Percentiles rank a stretch among this genome's conserved stretches.
phyloP scores from a whole-genome alignment of 495 filamentous ascomycete genomes.

The Aspergillus affinis region DNA sequence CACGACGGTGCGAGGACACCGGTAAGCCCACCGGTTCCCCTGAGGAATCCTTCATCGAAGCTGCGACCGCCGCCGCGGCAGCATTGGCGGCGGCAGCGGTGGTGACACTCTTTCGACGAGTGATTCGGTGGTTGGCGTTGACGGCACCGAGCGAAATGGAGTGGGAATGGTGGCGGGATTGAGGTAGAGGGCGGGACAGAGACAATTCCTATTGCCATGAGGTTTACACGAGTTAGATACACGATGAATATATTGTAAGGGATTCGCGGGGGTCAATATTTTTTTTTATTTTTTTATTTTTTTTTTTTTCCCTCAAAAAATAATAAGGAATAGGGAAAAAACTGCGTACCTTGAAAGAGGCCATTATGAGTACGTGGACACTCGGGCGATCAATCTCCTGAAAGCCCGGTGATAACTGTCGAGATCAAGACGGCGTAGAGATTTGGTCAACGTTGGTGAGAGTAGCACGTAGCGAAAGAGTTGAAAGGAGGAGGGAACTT shows the following conservation, averaged over 20 bases:
- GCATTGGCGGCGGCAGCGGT: conserved; percentile 72
- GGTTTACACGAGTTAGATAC: neutral
- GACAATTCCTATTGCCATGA: conserved; percentile 43
- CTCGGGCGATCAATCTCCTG: conserved; percentile 35
- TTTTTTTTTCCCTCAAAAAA: neutral
- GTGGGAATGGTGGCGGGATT: conserved; percentile 73
- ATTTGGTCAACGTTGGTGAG: conserved; percentile 3
- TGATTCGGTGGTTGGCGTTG: conserved; percentile 80
- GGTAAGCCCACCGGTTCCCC: conserved; percentile 43
- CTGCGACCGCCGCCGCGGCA: conserved; percentile 72
- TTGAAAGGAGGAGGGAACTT: neutral
- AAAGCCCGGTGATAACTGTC: conserved; percentile 29
- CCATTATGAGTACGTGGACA: conserved; percentile 39
- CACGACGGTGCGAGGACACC: conserved; percentile 43
- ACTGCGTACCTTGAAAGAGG: conserved; percentile 46
- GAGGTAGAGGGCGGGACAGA: conserved; percentile 45
- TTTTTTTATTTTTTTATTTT: no score
- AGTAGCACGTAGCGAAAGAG: neutral
- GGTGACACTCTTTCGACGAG: conserved; percentile 89
- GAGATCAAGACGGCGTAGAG: conserved; percentile 14
- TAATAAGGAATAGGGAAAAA: conserved; percentile 1
- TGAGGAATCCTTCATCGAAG: conserved; percentile 65
- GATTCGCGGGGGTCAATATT: neutral
- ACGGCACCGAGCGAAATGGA: conserved; percentile 76
- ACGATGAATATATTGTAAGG: neutral